phyloP scores from a whole-genome alignment of 345 rosid species.

The Trapa bicornis region DNA sequence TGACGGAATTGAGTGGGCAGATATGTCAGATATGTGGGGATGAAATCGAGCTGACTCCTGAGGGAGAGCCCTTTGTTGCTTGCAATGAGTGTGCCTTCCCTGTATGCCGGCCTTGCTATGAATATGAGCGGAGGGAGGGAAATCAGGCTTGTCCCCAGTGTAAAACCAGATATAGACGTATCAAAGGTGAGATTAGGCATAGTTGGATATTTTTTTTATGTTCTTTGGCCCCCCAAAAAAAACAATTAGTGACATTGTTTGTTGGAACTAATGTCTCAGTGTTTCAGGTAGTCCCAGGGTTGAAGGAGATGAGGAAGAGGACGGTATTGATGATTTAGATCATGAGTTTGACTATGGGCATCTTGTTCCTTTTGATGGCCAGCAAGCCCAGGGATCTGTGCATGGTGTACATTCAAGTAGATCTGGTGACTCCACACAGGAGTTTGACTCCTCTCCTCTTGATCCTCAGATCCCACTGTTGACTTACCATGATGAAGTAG shows the following conservation, averaged over 20 bases:
- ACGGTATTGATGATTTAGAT: conserved; percentile 82
- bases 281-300: conserved; percentile 85
- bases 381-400: conserved; percentile 47
- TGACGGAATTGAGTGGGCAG: conserved; percentile 77
- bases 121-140: conserved; percentile 93
- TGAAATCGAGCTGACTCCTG: conserved; percentile 61
- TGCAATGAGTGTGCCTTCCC: conserved; percentile 99
- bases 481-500: conserved; percentile 85
- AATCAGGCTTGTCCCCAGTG: conserved; percentile 96
- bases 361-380: conserved; percentile 44
- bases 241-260: not conserved
- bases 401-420: conserved; percentile 24
- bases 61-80: conserved; percentile 76
- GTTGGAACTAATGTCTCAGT: not conserved
- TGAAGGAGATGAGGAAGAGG: conserved; percentile 96
- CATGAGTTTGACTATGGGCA: conserved; percentile 57
- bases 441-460: conserved; percentile 46
- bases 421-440: conserved; percentile 35
- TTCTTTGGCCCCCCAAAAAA: too few relatives aligned
- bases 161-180: conserved; percentile 76
- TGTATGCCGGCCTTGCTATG: conserved; percentile 90
- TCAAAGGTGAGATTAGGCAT: conserved; percentile 67
- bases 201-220: not conserved
- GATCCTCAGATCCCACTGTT: conserved; percentile 73
- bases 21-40: conserved; percentile 88